Percentiles rank a stretch among this genome's conserved stretches.
These are phyloP conservation scores for Exophiala xenobiotica DNA, from an alignment of 2,329 filamentous ascomycete species.

Conservation along the genomic window DNA sequence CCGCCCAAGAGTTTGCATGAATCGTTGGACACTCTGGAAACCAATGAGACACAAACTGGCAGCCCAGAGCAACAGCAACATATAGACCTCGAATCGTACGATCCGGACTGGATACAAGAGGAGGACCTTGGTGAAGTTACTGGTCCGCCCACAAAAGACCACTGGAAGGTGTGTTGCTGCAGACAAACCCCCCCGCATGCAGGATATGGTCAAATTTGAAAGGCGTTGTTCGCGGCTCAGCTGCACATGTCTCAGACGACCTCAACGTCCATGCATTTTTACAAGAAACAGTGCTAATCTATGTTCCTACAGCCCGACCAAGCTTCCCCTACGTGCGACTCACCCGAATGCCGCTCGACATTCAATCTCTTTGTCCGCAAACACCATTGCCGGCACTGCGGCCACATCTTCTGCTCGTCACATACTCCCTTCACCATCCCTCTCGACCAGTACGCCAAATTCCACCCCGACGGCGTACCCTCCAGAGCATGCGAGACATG, in stretches of 20 bases:
- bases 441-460: slow-evolving; percentile 63
- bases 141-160: slow-evolving; percentile 60
- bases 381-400: slow-evolving; percentile 67
- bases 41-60: slow-evolving; percentile 35
- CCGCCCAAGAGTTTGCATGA: slow-evolving; percentile 56
- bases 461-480: slow-evolving; percentile 57
- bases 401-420: slow-evolving; percentile 62
- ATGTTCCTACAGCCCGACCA: slow-evolving; percentile 52
- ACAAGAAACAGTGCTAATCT: slow-evolving; percentile 11
- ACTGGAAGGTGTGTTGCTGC: slow-evolving; percentile 60
- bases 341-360: slow-evolving; percentile 56
- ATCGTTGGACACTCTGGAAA: slow-evolving; percentile 51
- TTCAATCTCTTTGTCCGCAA: slow-evolving; percentile 63
- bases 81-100: slow-evolving; percentile 18
- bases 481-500: slow-evolving; percentile 63
- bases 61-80: slow-evolving; percentile 15
- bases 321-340: slow-evolving; percentile 57
- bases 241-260: too few species aligned
- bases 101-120: slow-evolving; percentile 27
- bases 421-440: slow-evolving; percentile 59
- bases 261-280: too few species aligned
- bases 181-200: neutral
- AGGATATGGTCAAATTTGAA: neutral
- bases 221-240: too few species aligned
- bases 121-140: slow-evolving; percentile 56